These are phyloP conservation scores for Ogataea glucozyma DNA, from an alignment of 805 yeast species.

Conservation along the genomic window DNA sequence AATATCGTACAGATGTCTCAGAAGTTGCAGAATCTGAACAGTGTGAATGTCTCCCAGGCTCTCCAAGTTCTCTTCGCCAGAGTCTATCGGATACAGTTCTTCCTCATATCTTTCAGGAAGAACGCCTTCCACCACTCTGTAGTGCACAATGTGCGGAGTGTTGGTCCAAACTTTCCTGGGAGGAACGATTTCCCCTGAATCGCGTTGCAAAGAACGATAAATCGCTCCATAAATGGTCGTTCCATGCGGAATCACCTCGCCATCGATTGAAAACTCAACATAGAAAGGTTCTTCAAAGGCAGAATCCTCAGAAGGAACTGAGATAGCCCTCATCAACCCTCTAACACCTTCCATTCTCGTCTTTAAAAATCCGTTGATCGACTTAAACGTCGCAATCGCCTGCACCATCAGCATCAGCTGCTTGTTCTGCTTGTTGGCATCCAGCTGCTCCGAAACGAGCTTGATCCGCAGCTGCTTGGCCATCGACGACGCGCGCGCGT, in stretches of 20 bases:
- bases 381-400: conserved; percentile 60
- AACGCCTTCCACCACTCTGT: conserved; percentile 38
- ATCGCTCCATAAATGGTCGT: conserved; percentile 79
- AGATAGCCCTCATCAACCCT: conserved; percentile 25
- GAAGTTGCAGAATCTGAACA: conserved; percentile 44
- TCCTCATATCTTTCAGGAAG: conserved; percentile 30
- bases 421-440: conserved; percentile 29
- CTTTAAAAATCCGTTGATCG: conserved; percentile 49
- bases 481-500: conserved; percentile 55
- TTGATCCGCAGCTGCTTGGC: conserved; percentile 70
- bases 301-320: conserved; percentile 14
- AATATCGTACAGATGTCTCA: conserved; percentile 48
- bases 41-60: conserved; percentile 37
- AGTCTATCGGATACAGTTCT: conserved; percentile 34
- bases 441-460: conserved; percentile 43
- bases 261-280: conserved; percentile 60
- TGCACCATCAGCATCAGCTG: conserved; percentile 50
- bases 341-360: conserved; percentile 39
- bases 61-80: conserved; percentile 30
- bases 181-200: conserved; percentile 43
- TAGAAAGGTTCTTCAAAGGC: conserved; percentile 32
- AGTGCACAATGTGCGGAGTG: conserved; percentile 52
- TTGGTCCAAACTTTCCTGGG: conserved; percentile 57
- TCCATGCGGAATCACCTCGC: conserved; percentile 57
- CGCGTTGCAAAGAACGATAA: conserved; percentile 47